Base-by-base conservation (phyloP, 805 yeast genomes). In the Cyberlindnera bimundalis region DNA sequence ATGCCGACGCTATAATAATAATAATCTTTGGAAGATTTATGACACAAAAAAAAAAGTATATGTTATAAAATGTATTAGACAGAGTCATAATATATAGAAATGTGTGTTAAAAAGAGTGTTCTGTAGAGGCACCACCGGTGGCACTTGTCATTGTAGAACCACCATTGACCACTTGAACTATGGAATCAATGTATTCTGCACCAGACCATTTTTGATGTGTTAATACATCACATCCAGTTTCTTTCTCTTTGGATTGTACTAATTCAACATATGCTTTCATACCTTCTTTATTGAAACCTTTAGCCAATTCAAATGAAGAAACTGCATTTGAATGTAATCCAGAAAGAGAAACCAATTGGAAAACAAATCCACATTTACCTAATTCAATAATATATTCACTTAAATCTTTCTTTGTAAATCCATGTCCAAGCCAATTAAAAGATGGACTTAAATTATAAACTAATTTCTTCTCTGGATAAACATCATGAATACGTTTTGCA, bases 201-300 rank as follows among this genome's bases (percentile, higher is more conserved):
- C 83, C 83, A 4, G 79, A 73, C 83, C 83, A 77, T 47, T 68
- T 72, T 53, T 77, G 83, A 49, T 77, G 83, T 8, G 79, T 78
- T 48, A 77, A 59, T 3, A 77, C 70, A 49, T 77, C 82, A 47
- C 78, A 71, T 3, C 65, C 63, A 5, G 64, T 45, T 15, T 59
- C 68, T 47, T 63, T 67, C 53, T 78, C 81, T 40, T 59, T 59
- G 17, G 57, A 55, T 58, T 77, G 83, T 4, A 77, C 75, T 16
- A 66, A 49, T 13, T 73, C 72, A 13, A 77, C 80, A 47, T 77
- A 77, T 0, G 81, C 80, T 47, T 67, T 63, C 81, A 79, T 79
- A 2, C 84, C 84, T 12, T 75, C 70, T 5, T 59, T 48, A 45
- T 65, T 66, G 61, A 75, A 78, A 31, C 64, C 65, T 29, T 66